A percentile compares a stretch with the other conserved stretches of the same genome.
phyloP scores from a whole-genome alignment of 179 eudicot genomes.

The Silene coronaria region DNA sequence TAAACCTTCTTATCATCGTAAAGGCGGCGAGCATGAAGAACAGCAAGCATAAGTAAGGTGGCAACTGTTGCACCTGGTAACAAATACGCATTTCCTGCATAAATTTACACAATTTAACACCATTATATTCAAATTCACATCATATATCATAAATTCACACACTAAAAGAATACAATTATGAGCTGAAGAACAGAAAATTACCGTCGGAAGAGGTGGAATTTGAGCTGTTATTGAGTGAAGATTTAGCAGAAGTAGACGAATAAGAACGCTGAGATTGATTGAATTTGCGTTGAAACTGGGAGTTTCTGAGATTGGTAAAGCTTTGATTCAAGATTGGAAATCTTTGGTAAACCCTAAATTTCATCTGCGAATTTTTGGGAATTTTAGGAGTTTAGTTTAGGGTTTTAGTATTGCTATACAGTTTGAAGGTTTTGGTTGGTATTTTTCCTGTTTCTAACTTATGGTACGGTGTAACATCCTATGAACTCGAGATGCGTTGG shows the following conservation, averaged over 20 bases:
- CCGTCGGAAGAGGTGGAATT: conserved; percentile 30
- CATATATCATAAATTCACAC: not conserved
- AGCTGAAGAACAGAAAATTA: not conserved
- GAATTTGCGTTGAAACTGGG: conserved; percentile 17
- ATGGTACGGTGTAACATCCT: no score
- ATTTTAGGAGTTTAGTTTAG: not conserved
- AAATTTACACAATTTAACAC: not conserved
- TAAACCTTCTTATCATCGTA: conserved; percentile 76
- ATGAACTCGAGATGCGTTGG: no score
- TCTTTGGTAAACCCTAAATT: conserved; percentile 27
- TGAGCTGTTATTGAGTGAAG: conserved; percentile 27
- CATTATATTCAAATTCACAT: not conserved
- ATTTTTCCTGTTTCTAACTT: no score
- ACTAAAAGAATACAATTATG: not conserved
- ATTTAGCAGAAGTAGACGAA: conserved; percentile 23
- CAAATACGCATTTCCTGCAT: conserved; percentile 61
- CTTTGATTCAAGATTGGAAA: conserved; percentile 17
- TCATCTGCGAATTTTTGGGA: conserved; percentile 21
- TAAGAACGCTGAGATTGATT: conserved; percentile 11
- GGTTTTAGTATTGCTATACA: no score
- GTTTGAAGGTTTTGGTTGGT: no score
- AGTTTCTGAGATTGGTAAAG: not conserved
- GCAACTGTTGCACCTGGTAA: conserved; percentile 92
- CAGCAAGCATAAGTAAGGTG: conserved; percentile 85
- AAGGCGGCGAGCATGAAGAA: conserved; percentile 87